Base-by-base conservation (phyloP, 176 grass and related monocot species). In the Carex myosuroides region DNA sequence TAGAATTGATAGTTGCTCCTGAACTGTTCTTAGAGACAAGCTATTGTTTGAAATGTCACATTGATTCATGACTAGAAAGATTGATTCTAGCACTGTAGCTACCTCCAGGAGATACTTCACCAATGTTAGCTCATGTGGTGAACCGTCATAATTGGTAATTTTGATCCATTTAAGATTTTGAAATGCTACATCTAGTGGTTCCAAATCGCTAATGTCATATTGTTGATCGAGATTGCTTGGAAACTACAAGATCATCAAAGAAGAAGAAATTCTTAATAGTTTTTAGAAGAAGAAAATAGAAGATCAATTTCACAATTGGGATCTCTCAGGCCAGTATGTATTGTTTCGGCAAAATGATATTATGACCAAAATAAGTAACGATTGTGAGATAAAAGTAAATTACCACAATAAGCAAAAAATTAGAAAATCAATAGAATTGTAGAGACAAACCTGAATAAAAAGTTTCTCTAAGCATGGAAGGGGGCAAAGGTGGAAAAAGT, bases 111-210 rank as follows among this genome's bases (percentile, higher is more conserved):
- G 64, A 71, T 92, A 84, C 30, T 72, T 84, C 6, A 85, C 81
- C 57, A 94, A 70, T 79, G 41, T 29, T 26, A 94, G 29, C 84
- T 90, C 88, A 32, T 24, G 10, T 13, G 6, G 70, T 0, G 82
- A 90, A 37, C 90, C 86, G 53, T 52, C 12, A 29, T 92, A 87
- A 72, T 89, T 90, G 21, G 64, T 80, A 21, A 92, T 59, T 70
- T 92, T 91, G 81, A 90, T 48, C 67, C 86, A 53, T 55, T 60
- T 92, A 21, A 92, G 86, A 50, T 84, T 86, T 52, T 30, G 57
- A 6, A 94, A 87, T 41, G 60, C 35, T 33, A 79, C 11, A 70
- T 73, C 89, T 6, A 70, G 60, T 4, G 70, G 29, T 29, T 44
- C 8, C 8, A 11, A 29, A 39, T 53, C 33, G 2, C 30, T 48